phyloP scores from a whole-genome alignment of 1,284 basidiomycete species.

The Microbotryum saponariae region DNA sequence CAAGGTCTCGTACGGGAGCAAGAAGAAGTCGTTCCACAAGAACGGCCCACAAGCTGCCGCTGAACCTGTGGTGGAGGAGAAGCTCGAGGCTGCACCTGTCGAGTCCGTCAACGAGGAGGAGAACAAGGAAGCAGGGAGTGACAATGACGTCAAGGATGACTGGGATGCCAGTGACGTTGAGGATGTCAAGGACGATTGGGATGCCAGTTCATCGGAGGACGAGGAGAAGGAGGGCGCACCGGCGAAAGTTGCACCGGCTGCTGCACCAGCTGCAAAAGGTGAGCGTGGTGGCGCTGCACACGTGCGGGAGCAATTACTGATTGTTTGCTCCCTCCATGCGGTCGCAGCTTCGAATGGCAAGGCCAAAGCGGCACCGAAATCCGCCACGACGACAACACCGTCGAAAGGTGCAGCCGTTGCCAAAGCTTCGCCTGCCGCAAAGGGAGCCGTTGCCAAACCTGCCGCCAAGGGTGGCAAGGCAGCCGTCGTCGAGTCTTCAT shows the following conservation, averaged over 20 bases:
- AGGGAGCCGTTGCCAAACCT: slow-evolving; percentile 7
- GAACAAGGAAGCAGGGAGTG: slow-evolving; percentile 43
- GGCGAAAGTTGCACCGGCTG: slow-evolving; percentile 14
- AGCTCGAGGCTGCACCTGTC: slow-evolving; percentile 2
- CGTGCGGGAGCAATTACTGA: background rate
- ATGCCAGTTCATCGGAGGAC: slow-evolving; percentile 56
- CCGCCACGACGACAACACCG: slow-evolving; percentile 35
- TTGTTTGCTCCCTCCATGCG: no score
- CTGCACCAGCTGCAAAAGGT: slow-evolving; percentile 20
- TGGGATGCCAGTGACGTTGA: slow-evolving; percentile 63
- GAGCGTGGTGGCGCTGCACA: background rate
- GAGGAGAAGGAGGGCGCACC: slow-evolving; percentile 41
- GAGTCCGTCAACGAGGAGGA: slow-evolving; percentile 37
- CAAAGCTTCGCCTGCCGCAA: slow-evolving; percentile 8
- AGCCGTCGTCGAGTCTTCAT: slow-evolving; percentile 29
- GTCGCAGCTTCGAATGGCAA: slow-evolving; percentile 11
- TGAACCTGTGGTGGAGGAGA: slow-evolving; percentile 35
- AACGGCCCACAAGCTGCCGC: slow-evolving; percentile 46
- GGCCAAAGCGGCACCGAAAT: slow-evolving; percentile 9
- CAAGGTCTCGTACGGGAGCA: slow-evolving; percentile 69
- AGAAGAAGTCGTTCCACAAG: slow-evolving; percentile 56
- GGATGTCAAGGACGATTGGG: slow-evolving; percentile 74
- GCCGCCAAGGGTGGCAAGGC: slow-evolving; percentile 12
- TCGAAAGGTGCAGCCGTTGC: slow-evolving; percentile 14
- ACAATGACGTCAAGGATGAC: slow-evolving; percentile 59